Percentiles rank a stretch among this genome's conserved stretches.
Evolutionary conservation across 2,329 filamentous ascomycete species (phyloP).

Genomic region (Ophiosphaerella herpotricha): DNA sequence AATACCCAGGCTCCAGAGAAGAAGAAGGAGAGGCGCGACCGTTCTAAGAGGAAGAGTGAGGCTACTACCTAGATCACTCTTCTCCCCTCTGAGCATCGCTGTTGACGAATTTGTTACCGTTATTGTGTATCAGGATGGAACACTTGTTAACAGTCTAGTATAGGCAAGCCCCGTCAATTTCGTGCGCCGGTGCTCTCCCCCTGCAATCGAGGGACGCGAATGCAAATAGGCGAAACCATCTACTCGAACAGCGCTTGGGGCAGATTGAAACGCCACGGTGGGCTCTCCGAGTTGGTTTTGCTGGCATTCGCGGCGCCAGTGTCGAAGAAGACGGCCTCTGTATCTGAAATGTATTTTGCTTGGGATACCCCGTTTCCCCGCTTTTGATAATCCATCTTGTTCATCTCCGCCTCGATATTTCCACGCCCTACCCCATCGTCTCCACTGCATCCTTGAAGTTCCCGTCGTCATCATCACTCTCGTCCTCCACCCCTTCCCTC

Average conservation of each 20-base stretch:
- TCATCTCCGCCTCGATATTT: not conserved
- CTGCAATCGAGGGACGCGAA: slow-evolving; percentile 6
- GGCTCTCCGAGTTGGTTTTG: not conserved
- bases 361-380: too few species aligned
- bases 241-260: slow-evolving; percentile 1
- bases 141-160: slow-evolving; percentile 1
- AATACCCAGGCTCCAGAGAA: slow-evolving; percentile 11
- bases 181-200: slow-evolving; percentile 4
- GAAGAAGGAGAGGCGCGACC: slow-evolving; percentile 40
- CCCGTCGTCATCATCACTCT: slow-evolving; percentile 5
- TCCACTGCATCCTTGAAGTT: slow-evolving; percentile 22
- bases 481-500: not conserved
- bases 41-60: slow-evolving; percentile 43
- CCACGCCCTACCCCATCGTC: not conserved
- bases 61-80: slow-evolving; percentile 21
- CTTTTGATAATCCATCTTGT: not conserved
- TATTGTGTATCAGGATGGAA: slow-evolving; percentile 1
- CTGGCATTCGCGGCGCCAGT: too few species aligned
- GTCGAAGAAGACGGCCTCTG: too few species aligned
- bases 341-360: too few species aligned
- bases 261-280: not conserved
- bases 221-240: slow-evolving; percentile 2
- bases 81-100: not conserved
- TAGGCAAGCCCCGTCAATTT: slow-evolving; percentile 5
- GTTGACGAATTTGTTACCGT: not conserved